A percentile compares a stretch with the other conserved stretches of the same genome.
phyloP scores from a whole-genome alignment of 2,329 filamentous ascomycete genomes.

The Cladophialophora psammophila region DNA sequence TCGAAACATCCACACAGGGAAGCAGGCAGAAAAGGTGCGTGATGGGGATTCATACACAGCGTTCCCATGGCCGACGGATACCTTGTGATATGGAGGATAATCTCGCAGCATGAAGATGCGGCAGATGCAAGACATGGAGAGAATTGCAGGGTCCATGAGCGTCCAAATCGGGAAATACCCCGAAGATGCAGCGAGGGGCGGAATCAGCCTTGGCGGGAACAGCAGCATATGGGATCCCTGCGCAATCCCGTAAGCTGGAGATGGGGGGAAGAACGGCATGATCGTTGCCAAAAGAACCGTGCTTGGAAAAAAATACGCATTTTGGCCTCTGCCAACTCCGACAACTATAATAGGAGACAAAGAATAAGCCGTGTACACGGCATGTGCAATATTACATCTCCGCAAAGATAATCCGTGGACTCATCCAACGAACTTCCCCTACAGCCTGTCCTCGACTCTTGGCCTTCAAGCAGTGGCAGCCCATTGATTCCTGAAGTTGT shows the following conservation, averaged over 20 bases:
- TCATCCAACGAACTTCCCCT: background rate
- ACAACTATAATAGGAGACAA: slow-evolving; percentile 5
- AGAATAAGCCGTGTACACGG: background rate
- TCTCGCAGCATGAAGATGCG: background rate
- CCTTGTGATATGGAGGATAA: slow-evolving; percentile 3
- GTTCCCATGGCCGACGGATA: slow-evolving; percentile 9
- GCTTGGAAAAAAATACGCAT: background rate
- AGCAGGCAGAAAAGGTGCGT: slow-evolving; percentile 7
- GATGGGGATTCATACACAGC: slow-evolving; percentile 18
- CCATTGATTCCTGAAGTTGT: slow-evolving; percentile 56
- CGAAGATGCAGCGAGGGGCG: slow-evolving; percentile 18
- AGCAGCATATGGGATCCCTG: background rate
- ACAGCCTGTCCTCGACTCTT: background rate
- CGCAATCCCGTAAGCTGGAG: background rate
- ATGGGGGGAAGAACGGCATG: background rate
- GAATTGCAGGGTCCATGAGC: background rate
- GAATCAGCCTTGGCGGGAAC: background rate
- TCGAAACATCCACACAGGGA: slow-evolving; percentile 9
- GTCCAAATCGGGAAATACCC: slow-evolving; percentile 12
- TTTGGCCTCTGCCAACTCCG: slow-evolving; percentile 7
- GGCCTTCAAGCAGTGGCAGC: slow-evolving; percentile 45
- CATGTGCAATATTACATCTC: slow-evolving; percentile 2
- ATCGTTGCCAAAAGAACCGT: background rate
- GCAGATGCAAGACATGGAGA: background rate
- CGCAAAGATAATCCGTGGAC: background rate